Conservation (phyloP, 352 stramenopile genomes). For the Globisporangium echinulatum region DNA sequence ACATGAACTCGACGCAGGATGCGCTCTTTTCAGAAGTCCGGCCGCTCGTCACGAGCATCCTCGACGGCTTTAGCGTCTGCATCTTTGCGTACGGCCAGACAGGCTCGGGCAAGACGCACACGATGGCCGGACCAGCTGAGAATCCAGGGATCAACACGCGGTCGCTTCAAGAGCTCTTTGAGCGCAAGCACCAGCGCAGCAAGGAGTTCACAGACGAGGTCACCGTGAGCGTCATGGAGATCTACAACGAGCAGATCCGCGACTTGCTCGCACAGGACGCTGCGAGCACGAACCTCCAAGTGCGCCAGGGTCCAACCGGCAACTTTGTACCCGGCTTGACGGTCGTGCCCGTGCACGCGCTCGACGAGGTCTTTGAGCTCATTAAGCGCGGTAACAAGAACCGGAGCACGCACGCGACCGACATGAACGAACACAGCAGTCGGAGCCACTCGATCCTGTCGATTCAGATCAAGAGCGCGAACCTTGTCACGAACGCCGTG, state of each 20-base stretch:
- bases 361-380: constrained; percentile 81
- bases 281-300: constrained; percentile 73
- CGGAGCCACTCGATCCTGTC: constrained; percentile 85
- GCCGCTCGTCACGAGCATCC: constrained; percentile 76
- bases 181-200: constrained; percentile 49
- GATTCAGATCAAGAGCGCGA: constrained; percentile 77
- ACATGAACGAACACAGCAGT: constrained; percentile 90
- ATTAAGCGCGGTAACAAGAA: constrained; percentile 86
- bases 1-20: constrained; percentile 68
- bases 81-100: constrained; percentile 90
- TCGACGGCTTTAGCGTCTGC: constrained; percentile 86
- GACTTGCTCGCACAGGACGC: constrained; percentile 89
- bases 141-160: constrained; percentile 81
- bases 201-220: constrained; percentile 84
- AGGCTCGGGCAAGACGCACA: constrained; percentile 84
- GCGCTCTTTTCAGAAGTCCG: constrained; percentile 74
- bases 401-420: constrained; percentile 75
- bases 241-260: constrained; percentile 95
- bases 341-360: constrained; percentile 57
- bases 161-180: constrained; percentile 79
- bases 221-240: constrained; percentile 92
- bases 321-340: constrained; percentile 84
- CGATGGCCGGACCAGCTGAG: constrained; percentile 66
- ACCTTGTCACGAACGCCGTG: constrained; percentile 68
- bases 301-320: constrained; percentile 72